Percentiles rank a stretch among this genome's conserved stretches.
These are phyloP conservation scores for Pseudogymnoascus sp. DNA, from an alignment of 2,329 filamentous ascomycete genomes.

Conservation along the genomic window DNA sequence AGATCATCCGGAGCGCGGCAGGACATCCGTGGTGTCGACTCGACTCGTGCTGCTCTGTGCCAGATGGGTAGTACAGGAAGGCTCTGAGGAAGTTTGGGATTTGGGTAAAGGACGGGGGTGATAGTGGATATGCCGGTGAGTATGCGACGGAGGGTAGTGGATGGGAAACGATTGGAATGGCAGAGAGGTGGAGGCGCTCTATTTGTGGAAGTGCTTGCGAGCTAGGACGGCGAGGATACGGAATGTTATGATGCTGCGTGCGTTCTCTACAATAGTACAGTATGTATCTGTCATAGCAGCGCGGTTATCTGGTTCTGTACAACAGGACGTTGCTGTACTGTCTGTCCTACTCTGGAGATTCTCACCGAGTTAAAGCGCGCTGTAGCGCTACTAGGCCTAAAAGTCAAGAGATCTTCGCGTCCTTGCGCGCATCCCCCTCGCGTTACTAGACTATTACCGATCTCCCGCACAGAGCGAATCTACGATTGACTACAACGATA, in stretches of 20 bases:
- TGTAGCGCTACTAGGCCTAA: background rate
- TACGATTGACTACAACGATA: background rate
- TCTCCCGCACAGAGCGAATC: background rate
- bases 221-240: background rate
- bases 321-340: background rate
- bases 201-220: background rate
- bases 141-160: background rate
- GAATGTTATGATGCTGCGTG: background rate
- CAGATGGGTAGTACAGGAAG: background rate
- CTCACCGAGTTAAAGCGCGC: background rate
- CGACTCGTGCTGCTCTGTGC: background rate
- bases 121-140: background rate
- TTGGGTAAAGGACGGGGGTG: background rate
- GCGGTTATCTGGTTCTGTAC: background rate
- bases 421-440: background rate
- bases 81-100: background rate
- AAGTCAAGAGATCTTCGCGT: background rate
- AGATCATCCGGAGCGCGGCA: background rate
- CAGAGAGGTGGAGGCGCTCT: background rate
- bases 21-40: background rate
- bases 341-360: background rate
- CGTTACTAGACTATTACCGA: background rate
- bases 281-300: background rate
- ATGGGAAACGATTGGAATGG: background rate
- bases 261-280: background rate